These are phyloP conservation scores for Phytophthora boehmeriae DNA, from an alignment of 352 stramenopile genomes.

Conservation along the genomic window DNA sequence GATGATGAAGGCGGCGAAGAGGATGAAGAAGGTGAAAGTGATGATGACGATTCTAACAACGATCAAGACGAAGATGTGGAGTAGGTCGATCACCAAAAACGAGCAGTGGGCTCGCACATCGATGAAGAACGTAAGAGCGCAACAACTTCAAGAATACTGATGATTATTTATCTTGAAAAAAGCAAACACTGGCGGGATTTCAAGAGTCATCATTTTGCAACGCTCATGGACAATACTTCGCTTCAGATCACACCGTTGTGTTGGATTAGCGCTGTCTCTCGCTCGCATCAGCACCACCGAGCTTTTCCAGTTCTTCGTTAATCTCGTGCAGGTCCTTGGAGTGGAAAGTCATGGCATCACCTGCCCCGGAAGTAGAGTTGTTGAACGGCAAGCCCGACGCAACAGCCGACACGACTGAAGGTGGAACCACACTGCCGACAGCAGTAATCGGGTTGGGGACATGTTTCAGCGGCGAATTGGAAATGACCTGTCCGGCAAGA, in stretches of 20 bases:
- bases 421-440: slow-evolving; percentile 53
- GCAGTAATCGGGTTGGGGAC: slow-evolving; percentile 84
- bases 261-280: slow-evolving; percentile 28
- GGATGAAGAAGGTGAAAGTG: slow-evolving; percentile 26
- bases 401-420: slow-evolving; percentile 52
- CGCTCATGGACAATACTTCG: not conserved
- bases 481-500: slow-evolving; percentile 65
- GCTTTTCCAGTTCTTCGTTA: slow-evolving; percentile 71
- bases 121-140: not conserved
- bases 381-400: slow-evolving; percentile 48
- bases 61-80: too few species aligned
- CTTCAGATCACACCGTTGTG: slow-evolving; percentile 6
- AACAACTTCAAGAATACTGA: not conserved
- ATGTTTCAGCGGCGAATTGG: slow-evolving; percentile 64
- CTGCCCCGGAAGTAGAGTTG: slow-evolving; percentile 10
- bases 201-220: slow-evolving; percentile 11
- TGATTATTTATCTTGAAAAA: slow-evolving; percentile 20
- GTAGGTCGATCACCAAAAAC: too few species aligned
- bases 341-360: slow-evolving; percentile 47
- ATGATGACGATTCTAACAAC: slow-evolving; percentile 21
- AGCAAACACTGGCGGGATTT: too few species aligned
- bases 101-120: too few species aligned
- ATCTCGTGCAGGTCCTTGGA: slow-evolving; percentile 71
- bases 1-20: slow-evolving; percentile 27
- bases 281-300: slow-evolving; percentile 45